These are phyloP conservation scores for Rosa persica DNA, from an alignment of 306 rosid species.

Conservation along the genomic window DNA sequence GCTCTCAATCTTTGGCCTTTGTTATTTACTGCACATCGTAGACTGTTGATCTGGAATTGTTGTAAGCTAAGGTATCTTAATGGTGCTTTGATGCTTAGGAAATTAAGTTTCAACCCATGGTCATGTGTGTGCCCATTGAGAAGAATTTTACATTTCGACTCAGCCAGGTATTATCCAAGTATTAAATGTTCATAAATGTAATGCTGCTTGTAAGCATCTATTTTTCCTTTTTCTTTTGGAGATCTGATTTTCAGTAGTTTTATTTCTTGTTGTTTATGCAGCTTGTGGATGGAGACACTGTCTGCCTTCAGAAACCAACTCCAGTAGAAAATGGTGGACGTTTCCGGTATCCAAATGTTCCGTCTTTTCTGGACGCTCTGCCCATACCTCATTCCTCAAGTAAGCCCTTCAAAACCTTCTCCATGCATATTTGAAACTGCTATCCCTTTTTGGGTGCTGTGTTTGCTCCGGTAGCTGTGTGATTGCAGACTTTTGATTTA, in stretches of 20 bases:
- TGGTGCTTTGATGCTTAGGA: constrained; percentile 46
- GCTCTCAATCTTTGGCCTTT: neutral
- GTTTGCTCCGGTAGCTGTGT: too few relatives aligned
- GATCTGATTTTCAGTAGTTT: constrained; percentile 3
- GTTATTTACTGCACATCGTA: neutral
- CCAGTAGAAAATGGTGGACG: too few relatives aligned
- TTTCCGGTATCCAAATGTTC: too few relatives aligned
- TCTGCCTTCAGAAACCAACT: constrained; percentile 78
- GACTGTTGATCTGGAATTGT: neutral
- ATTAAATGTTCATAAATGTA: neutral
- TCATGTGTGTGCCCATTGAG: constrained; percentile 93
- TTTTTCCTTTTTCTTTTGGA: neutral
- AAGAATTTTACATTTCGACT: constrained; percentile 74
- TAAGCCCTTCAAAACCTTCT: too few relatives aligned
- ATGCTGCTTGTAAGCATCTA: neutral
- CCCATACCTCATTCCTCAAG: too few relatives aligned
- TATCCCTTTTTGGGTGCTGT: too few relatives aligned
- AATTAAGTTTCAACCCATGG: constrained; percentile 88
- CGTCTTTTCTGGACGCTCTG: too few relatives aligned
- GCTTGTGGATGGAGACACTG: constrained; percentile 94
- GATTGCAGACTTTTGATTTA: too few relatives aligned
- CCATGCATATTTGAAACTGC: too few relatives aligned
- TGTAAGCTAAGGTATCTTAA: constrained; percentile 2
- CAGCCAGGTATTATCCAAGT: constrained; percentile 57
- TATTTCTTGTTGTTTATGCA: constrained; percentile 30